Base-by-base conservation (phyloP, 2,329 filamentous ascomycete species). In the Trichoderma harzianum region DNA sequence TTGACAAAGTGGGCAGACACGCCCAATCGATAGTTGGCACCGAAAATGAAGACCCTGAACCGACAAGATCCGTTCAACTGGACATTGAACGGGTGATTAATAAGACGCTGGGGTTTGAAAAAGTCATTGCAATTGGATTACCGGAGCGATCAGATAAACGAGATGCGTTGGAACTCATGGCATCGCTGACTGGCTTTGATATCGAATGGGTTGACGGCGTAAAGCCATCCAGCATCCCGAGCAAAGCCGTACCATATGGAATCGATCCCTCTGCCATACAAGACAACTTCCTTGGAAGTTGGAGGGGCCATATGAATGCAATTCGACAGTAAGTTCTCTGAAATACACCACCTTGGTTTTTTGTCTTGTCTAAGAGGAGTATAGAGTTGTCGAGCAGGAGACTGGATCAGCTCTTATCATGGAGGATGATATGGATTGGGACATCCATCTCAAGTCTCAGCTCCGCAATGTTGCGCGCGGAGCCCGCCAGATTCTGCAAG, bases 101-200 rank as follows among this genome's bases (percentile, higher is more conserved):
- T 57, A 57, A 57, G 57, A 70, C 47, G 8, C 30, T 57, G 64
- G 64, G 64, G 11, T 88, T 89, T 72, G 79, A 86, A 51, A 82
- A 85, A 70, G 84, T 88, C 34, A 83, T 87, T 72, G 84, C 85
- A 10, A 81, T 89, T 62, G 87, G 85, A 39, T 81, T 88, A 2
- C 83, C 84, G 1, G 80, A 81, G 51, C 79, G 87, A 4, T 84
- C 82, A 30, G 87, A 89, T 73, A 83, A 85, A 10, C 82, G 84
- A 36, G 85, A 88, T 79, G 80, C 83, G 1, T 81, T 88, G 76
- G 78, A 81, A 1, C 77, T 87, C 7, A 83, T 84, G 5, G 84
- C 84, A 3, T 81, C 83, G 0, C 79, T 85, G 7, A 86, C 80
- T 21, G 82, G 80, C 8, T 76, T 88, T 12, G 76, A 81, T 0